A percentile compares a stretch with the other conserved stretches of the same genome.
Evolutionary conservation across 1,284 basidiomycete genomes (phyloP).

Genomic region (Apiotrichum brassicae): DNA sequence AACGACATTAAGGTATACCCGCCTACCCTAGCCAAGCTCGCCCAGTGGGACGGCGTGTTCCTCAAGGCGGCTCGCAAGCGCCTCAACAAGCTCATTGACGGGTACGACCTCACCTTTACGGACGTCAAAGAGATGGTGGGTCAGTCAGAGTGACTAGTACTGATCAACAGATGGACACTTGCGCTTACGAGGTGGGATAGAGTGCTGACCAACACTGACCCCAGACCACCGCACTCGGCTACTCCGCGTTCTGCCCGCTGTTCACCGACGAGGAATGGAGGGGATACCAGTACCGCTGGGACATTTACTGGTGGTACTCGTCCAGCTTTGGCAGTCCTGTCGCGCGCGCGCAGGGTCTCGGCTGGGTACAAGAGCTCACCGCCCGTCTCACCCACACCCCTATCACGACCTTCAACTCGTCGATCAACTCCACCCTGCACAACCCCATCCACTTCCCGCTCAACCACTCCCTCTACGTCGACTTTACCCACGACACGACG

Average conservation of each 20-base stretch:
- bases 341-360: constrained; percentile 45
- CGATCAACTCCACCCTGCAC: constrained; percentile 57
- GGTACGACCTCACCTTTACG: constrained; percentile 61
- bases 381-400: constrained; percentile 47
- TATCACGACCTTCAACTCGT: constrained; percentile 54
- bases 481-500: constrained; percentile 44
- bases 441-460: constrained; percentile 57
- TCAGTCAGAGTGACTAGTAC: constrained; percentile 50
- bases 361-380: constrained; percentile 48
- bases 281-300: constrained; percentile 55
- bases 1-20: constrained; percentile 23
- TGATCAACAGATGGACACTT: constrained; percentile 18
- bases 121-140: constrained; percentile 52
- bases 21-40: constrained; percentile 23
- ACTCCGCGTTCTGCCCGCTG: constrained; percentile 51
- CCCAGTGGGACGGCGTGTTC: constrained; percentile 63
- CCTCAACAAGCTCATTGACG: constrained; percentile 57
- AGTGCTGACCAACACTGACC: no score
- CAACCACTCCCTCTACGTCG: constrained; percentile 52
- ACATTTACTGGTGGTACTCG: constrained; percentile 48
- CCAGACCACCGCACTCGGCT: constrained; percentile 48
- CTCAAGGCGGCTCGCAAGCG: constrained; percentile 60
- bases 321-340: constrained; percentile 44
- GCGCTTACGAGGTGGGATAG: constrained; percentile 21
- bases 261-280: constrained; percentile 64